Evolutionary conservation across 2,329 filamentous ascomycete species (phyloP), one percentile per base, ranked within the genome.

Genomic region (Juglanconis oblonga): DNA sequence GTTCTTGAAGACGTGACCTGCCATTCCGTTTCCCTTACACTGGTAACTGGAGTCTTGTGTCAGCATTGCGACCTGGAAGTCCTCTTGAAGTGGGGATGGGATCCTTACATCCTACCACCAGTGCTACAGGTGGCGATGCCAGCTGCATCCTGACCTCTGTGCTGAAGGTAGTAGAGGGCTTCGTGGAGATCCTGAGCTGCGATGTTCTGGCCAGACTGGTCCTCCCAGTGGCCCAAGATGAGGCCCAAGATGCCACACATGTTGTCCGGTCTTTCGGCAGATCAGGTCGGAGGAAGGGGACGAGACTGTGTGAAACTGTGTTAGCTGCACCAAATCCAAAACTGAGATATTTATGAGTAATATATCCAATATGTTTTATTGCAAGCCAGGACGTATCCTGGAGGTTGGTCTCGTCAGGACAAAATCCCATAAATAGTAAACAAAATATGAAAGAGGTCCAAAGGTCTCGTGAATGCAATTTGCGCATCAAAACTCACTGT

Each of bases 11-110:
- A 96, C 92, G 72, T 88, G 90, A 60, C 88, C 57, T 24, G 57
- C 58, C 83, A 97, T 89, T 58, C 92, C 93, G 71, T 92, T 92
- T 66, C 92, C 92, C 77, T 97, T 97, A 79, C 90, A 89, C 72
- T 96, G 91, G 48, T 59, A 62, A n/a, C 57, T 59, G 31, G 4
- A 32, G 7, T 48, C 24, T 6, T 45, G 42, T n/a, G 14, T 45
- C n/a, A 45, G 42, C 17, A 17, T 45, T 53, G 29, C 35, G 5
- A 48, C n/a, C n/a, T 48, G 24, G 31, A 32, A 14, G 13, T 32
- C 24, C 14, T 9, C 8, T 32, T 9, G 17, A 38, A 17, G 14
- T 31, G 17, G 45, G 2, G n/a, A 8, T 3, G 32, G 13, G 24
- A n/a, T 29, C 11, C 45, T 72, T 89, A 94, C 66, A 97, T 88